Evolutionary conservation across 225 moss, liverwort and hornwort genomes (phyloP).

Genomic region (Climacium dendroides): DNA sequence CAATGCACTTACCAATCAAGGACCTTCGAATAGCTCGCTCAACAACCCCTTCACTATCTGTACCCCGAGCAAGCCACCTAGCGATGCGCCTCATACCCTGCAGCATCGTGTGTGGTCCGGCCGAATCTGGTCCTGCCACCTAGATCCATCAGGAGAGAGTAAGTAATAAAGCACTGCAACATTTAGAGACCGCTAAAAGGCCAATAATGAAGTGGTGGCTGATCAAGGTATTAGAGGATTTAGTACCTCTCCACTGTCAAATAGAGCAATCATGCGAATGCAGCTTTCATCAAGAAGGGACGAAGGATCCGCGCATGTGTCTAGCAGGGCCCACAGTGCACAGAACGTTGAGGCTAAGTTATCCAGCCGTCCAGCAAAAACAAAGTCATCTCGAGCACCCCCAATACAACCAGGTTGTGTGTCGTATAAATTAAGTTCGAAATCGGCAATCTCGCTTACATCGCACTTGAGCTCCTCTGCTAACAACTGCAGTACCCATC

Average conservation of each 20-base stretch:
- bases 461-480: constrained; percentile 74
- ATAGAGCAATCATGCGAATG: constrained; percentile 70
- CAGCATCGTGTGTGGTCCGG: constrained; percentile 61
- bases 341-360: constrained; percentile 72
- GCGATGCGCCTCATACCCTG: constrained; percentile 74
- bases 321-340: constrained; percentile 66
- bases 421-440: constrained; percentile 74
- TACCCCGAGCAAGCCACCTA: constrained; percentile 54
- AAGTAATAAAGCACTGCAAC: background rate
- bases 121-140: constrained; percentile 58
- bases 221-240: background rate
- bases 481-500: constrained; percentile 36
- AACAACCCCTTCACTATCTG: constrained; percentile 63
- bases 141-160: background rate
- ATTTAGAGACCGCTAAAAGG: background rate
- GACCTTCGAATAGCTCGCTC: constrained; percentile 73
- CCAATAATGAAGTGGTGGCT: background rate
- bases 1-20: constrained; percentile 41
- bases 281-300: constrained; percentile 58
- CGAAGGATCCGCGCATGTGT: constrained; percentile 46
- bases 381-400: constrained; percentile 71
- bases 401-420: constrained; percentile 71
- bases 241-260: constrained; percentile 72
- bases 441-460: constrained; percentile 72
- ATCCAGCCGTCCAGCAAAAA: constrained; percentile 76